Evolutionary conservation across 2,329 filamentous ascomycete species (phyloP), one percentile per base, ranked within the genome.

Genomic region (Diaporthe caulivora): DNA sequence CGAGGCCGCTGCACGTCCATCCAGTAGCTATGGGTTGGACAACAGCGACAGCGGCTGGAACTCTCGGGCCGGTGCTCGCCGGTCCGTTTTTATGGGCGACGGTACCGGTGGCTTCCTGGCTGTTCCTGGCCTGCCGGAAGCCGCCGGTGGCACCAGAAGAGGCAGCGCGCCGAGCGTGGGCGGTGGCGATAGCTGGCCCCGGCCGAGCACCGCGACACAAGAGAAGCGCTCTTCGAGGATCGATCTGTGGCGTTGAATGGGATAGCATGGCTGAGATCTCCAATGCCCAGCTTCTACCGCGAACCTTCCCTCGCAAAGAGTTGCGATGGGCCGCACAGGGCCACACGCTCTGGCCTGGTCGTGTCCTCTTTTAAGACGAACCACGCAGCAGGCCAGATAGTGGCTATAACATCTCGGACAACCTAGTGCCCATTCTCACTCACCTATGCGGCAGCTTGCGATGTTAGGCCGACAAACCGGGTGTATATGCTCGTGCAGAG

Each of bases 21-120:
- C 86, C 71, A 91, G 89, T 80, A 88, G 86, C 78, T 91, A 90
- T 78, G 89, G 89, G 18, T 84, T 91, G 47, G 86, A 85, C n/a
- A 84, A 87, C 21, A 89, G 90, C 75, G 81, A 88, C 26, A 83
- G 84, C 2, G 86, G 86, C 6, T 90, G 88, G 87, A 86, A 88
- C 72, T 81, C 82, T 6, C 85, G 86, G 9, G 80, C 79, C 2
- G 88, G 87, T 9, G 86, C 88, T 18, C 82, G 89, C 72, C 85
- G 86, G 76, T 91, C 89, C 72, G 82, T 90, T 72, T 84, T 91
- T 76, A 81, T 90, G 53, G 87, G 86, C 29, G 87, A 87, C 60
- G 86, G 86, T 0, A 79, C 83, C 3, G 87, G 88, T 8, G 85
- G 86, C 17, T 91, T 91, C 77, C 78, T 91, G 72, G 85, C 88